These are phyloP conservation scores for Suhomyces kunorum DNA, from an alignment of 1,139 yeast species.

Conservation along the genomic window DNA sequence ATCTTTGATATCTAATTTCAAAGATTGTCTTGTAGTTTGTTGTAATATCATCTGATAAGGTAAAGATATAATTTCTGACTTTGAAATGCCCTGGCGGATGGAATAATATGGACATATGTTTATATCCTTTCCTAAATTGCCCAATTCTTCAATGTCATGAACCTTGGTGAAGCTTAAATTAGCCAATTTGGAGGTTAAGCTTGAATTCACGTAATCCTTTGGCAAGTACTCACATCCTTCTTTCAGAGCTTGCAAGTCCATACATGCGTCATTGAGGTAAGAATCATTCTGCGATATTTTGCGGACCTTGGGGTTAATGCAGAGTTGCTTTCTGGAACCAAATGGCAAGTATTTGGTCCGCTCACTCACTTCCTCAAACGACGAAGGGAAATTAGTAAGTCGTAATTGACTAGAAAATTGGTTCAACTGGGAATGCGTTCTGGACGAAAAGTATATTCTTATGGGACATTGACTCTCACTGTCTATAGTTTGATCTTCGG, in stretches of 20 bases:
- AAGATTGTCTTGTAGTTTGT: conserved; percentile 57
- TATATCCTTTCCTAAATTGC: conserved; percentile 54
- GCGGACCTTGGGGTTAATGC: conserved; percentile 65
- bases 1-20: conserved; percentile 60
- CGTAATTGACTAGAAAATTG: conserved; percentile 79
- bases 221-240: conserved; percentile 55
- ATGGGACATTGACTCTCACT: conserved; percentile 38
- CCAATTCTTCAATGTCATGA: conserved; percentile 83
- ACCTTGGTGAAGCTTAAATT: conserved; percentile 62
- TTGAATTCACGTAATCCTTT: conserved; percentile 31
- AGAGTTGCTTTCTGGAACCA: conserved; percentile 84
- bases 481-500: conserved; percentile 18
- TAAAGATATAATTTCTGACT: conserved; percentile 74
- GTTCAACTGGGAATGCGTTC: conserved; percentile 87
- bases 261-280: conserved; percentile 80
- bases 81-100: conserved; percentile 53
- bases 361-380: conserved; percentile 44
- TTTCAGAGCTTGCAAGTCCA: conserved; percentile 59
- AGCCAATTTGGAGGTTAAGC: conserved; percentile 48
- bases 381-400: conserved; percentile 64
- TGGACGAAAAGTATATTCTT: conserved; percentile 65
- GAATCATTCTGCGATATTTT: conserved; percentile 42
- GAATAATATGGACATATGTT: conserved; percentile 84
- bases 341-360: conserved; percentile 62
- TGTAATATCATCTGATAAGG: conserved; percentile 85